Evolutionary conservation across 1,284 basidiomycete genomes (phyloP).

Genomic region (Stygiomarasmius scandens): DNA sequence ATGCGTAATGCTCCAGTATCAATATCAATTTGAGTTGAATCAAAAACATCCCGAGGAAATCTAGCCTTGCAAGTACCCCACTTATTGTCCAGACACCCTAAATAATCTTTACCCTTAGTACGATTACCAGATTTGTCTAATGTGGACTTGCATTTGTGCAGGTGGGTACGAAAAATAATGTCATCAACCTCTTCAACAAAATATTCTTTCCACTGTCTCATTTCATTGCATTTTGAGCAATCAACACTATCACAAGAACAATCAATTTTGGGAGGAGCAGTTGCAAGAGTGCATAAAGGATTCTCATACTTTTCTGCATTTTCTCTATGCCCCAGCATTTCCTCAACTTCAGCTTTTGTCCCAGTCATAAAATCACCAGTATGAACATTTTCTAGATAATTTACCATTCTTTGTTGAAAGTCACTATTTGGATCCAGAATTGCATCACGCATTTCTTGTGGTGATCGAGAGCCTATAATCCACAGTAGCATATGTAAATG

Average conservation of each 20-base stretch:
- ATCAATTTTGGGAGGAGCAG: slow-evolving; percentile 13
- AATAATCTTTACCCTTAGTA: slow-evolving; percentile 3
- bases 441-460: slow-evolving; percentile 27
- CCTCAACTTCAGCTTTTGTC: slow-evolving; percentile 1
- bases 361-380: slow-evolving; percentile 13
- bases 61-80: slow-evolving; percentile 26
- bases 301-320: background rate
- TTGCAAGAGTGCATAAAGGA: slow-evolving; percentile 10
- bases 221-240: too few species aligned
- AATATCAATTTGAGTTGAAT: slow-evolving; percentile 22
- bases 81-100: slow-evolving; percentile 17
- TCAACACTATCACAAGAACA: too few species aligned
- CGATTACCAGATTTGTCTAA: background rate
- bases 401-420: slow-evolving; percentile 19
- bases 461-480: slow-evolving; percentile 27
- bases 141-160: slow-evolving; percentile 14
- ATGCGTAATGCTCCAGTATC: slow-evolving; percentile 30
- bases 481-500: slow-evolving; percentile 35
- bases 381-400: slow-evolving; percentile 18
- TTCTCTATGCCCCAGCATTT: background rate
- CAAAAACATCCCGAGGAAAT: slow-evolving; percentile 25
- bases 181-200: slow-evolving; percentile 16
- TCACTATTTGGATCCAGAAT: slow-evolving; percentile 18
- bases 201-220: too few species aligned
- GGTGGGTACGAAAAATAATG: slow-evolving; percentile 17